phyloP scores from a whole-genome alignment of 805 yeast genomes.

The Ogataea paraovalis region DNA sequence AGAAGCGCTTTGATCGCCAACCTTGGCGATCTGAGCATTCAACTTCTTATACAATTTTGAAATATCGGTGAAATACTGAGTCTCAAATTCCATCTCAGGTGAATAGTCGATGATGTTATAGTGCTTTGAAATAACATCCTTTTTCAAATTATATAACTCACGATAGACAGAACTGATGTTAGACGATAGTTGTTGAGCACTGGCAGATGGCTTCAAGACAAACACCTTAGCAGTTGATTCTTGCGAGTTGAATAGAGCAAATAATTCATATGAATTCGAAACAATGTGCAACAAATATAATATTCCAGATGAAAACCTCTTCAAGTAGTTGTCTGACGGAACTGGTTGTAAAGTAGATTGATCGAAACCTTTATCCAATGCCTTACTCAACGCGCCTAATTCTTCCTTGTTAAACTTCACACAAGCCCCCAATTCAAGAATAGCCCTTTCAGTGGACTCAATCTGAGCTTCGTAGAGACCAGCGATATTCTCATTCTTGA shows the following conservation, averaged over 20 bases:
- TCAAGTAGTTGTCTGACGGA: slow-evolving; percentile 51
- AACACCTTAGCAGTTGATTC: slow-evolving; percentile 45
- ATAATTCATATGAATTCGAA: slow-evolving; percentile 73
- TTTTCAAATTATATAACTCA: slow-evolving; percentile 48
- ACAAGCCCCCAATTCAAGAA: slow-evolving; percentile 72
- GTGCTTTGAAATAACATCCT: slow-evolving; percentile 38
- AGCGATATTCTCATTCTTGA: slow-evolving; percentile 56
- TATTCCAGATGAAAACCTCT: slow-evolving; percentile 50
- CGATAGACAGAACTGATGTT: slow-evolving; percentile 51
- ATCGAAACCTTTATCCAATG: slow-evolving; percentile 82
- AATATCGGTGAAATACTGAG: slow-evolving; percentile 50
- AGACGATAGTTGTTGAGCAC: slow-evolving; percentile 61
- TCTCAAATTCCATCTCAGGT: slow-evolving; percentile 49
- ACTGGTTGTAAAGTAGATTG: slow-evolving; percentile 47
- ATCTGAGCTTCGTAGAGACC: slow-evolving; percentile 79
- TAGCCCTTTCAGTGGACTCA: slow-evolving; percentile 63
- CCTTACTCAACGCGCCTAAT: slow-evolving; percentile 82
- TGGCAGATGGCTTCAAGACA: slow-evolving; percentile 63
- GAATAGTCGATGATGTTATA: slow-evolving; percentile 51
- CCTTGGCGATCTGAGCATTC: slow-evolving; percentile 47
- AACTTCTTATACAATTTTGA: slow-evolving; percentile 55
- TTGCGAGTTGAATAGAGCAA: slow-evolving; percentile 64
- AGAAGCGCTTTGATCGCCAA: slow-evolving; percentile 64
- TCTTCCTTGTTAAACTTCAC: slow-evolving; percentile 65
- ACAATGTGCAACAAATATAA: slow-evolving; percentile 65